Conservation (phyloP, 78 protist species). For the Dictyostelium brefeldianum region DNA sequence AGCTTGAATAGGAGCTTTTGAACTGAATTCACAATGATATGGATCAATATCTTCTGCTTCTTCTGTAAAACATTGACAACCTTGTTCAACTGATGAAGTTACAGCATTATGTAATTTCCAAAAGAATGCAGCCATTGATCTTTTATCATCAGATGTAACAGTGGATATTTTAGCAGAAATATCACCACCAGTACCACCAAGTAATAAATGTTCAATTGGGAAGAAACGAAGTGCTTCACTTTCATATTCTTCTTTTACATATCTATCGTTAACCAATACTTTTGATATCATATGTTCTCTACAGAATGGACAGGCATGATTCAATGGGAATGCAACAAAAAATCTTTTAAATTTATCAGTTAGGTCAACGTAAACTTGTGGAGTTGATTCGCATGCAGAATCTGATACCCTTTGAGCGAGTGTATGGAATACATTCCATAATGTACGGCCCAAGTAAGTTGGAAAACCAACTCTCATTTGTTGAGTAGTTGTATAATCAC, state of each 20-base stretch:
- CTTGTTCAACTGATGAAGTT: neutral
- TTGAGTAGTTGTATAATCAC: neutral
- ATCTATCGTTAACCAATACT: neutral
- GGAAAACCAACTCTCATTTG: conserved; percentile 43
- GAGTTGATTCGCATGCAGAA: neutral
- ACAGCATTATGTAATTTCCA: conserved; percentile 23
- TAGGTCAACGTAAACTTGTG: neutral
- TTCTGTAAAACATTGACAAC: neutral
- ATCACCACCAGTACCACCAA: conserved; percentile 13
- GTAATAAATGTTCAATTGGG: conserved; percentile 28
- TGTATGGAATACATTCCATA: conserved; percentile 20
- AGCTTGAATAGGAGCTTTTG: neutral
- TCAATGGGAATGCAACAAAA: neutral
- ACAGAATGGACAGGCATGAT: conserved; percentile 43
- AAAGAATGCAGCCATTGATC: conserved; percentile 7
- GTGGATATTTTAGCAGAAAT: neutral
- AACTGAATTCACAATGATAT: conserved; percentile 2
- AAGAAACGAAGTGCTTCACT: conserved; percentile 24
- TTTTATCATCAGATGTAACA: conserved; percentile 1
- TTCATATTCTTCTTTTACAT: neutral
- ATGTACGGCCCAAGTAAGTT: conserved; percentile 13
- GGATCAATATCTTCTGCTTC: conserved; percentile 13
- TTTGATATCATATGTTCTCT: conserved; percentile 16
- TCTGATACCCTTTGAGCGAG: conserved; percentile 30
- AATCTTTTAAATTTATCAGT: neutral